Conservation (phyloP, 2,329 filamentous ascomycete species). For the Botrytis fragariae region DNA sequence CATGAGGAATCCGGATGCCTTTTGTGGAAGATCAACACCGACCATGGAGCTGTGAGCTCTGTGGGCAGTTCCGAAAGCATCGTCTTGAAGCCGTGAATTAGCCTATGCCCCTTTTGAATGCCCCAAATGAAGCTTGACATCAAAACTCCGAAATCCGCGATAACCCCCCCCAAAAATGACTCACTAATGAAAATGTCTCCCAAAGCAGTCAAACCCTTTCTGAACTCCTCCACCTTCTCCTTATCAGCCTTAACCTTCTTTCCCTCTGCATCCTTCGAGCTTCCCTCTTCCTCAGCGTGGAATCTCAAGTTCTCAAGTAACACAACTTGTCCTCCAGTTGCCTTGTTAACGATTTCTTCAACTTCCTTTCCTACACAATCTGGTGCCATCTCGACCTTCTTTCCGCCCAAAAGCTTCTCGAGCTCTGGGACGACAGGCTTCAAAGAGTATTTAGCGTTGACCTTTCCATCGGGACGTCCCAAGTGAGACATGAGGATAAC, state of each 20-base stretch:
- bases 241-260: conserved; percentile 99
- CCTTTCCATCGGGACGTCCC: conserved; percentile 87
- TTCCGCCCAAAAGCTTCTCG: conserved; percentile 77
- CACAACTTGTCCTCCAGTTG: conserved; percentile 76
- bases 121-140: not conserved
- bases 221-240: conserved; percentile 86
- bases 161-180: conserved; percentile 39
- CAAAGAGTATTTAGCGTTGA: conserved; percentile 90
- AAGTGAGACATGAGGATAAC: conserved; percentile 98
- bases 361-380: conserved; percentile 89
- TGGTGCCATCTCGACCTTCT: conserved; percentile 80
- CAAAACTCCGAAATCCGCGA: not conserved
- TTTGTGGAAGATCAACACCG: conserved; percentile 90
- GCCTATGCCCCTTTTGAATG: not conserved
- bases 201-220: conserved; percentile 89
- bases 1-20: conserved; percentile 96
- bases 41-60: conserved; percentile 99
- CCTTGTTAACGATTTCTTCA: conserved; percentile 84
- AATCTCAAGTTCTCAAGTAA: conserved; percentile 98
- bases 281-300: conserved; percentile 97
- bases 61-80: conserved; percentile 97
- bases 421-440: conserved; percentile 88
- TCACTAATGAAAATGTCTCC: conserved; percentile 95
- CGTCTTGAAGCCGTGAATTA: conserved; percentile 56
- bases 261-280: conserved; percentile 86